phyloP scores from a whole-genome alignment of 1,139 yeast species.

The Torulaspora globosa region DNA sequence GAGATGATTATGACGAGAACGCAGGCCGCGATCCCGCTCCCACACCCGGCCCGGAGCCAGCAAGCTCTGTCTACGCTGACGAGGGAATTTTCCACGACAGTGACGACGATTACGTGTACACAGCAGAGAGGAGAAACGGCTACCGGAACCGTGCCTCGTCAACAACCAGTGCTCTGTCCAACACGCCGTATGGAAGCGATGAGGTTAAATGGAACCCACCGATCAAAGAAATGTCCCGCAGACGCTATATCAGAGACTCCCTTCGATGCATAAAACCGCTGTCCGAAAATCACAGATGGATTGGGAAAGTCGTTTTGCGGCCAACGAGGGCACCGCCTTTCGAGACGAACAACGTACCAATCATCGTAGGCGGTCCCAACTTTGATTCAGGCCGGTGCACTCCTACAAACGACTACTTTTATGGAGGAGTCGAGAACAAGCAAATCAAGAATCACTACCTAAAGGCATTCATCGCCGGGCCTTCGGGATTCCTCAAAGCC shows the following conservation, averaged over 20 bases:
- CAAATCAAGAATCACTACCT: constrained; percentile 24
- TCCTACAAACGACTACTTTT: constrained; percentile 10
- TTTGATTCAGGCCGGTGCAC: constrained; percentile 1
- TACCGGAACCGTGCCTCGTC: constrained; percentile 26
- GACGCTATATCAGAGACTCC: constrained; percentile 50
- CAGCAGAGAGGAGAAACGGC: constrained; percentile 16
- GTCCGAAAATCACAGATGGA: constrained; percentile 52
- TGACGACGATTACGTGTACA: constrained; percentile 41
- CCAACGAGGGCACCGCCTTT: constrained; percentile 38
- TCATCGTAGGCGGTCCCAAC: constrained; percentile 15
- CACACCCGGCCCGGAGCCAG: constrained; percentile 9
- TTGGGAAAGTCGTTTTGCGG: constrained; percentile 46
- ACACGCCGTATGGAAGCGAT: constrained; percentile 30
- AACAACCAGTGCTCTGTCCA: constrained; percentile 24
- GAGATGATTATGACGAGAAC: constrained; percentile 18
- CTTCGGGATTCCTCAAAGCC: constrained; percentile 25
- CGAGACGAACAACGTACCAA: constrained; percentile 30
- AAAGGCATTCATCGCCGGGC: constrained; percentile 31
- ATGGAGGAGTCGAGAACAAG: constrained; percentile 13
- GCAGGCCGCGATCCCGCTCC: constrained; percentile 14
- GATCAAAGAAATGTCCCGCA: constrained; percentile 41
- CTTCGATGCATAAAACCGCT: constrained; percentile 56
- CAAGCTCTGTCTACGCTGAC: constrained; percentile 22
- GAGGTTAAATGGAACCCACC: constrained; percentile 50
- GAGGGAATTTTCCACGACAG: constrained; percentile 36